Percentiles rank a stretch among this genome's conserved stretches.
Evolutionary conservation across 306 rosid species (phyloP).

Genomic region (Sechiopsis laciniata): DNA sequence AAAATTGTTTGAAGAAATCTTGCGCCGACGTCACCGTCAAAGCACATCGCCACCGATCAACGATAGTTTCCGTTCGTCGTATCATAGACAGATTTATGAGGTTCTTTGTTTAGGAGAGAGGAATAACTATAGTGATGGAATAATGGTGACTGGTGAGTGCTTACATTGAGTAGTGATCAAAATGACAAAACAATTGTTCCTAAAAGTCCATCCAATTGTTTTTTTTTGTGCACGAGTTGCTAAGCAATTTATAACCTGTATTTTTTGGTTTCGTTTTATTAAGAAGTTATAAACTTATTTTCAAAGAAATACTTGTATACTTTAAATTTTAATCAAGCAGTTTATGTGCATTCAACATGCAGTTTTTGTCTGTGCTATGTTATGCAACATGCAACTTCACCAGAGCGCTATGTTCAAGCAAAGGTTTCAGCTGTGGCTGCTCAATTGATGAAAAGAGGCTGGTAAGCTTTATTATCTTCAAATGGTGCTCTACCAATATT

Average conservation of each 20-base stretch:
- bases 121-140: no score
- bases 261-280: constrained; percentile 8
- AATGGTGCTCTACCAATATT: neutral
- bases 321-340: constrained; percentile 19
- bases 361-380: constrained; percentile 75
- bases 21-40: no score
- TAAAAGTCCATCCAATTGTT: neutral
- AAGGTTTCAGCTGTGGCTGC: constrained; percentile 92
- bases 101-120: no score
- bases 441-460: constrained; percentile 94
- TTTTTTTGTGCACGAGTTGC: neutral
- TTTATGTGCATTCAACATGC: constrained; percentile 35
- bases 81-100: no score
- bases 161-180: no score
- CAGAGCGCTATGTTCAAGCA: constrained; percentile 70
- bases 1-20: no score
- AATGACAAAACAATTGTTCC: no score
- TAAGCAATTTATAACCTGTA: neutral
- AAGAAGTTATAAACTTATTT: neutral
- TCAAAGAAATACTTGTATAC: neutral
- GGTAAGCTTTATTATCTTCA: constrained; percentile 43
- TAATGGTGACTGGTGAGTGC: no score
- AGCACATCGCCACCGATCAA: no score
- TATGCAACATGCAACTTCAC: constrained; percentile 79
- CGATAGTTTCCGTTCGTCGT: no score